Evolutionary conservation across 768 basidiomycete genomes (phyloP), one percentile per base, ranked within the genome.

Genomic region (Amanita pseudoporphyria): DNA sequence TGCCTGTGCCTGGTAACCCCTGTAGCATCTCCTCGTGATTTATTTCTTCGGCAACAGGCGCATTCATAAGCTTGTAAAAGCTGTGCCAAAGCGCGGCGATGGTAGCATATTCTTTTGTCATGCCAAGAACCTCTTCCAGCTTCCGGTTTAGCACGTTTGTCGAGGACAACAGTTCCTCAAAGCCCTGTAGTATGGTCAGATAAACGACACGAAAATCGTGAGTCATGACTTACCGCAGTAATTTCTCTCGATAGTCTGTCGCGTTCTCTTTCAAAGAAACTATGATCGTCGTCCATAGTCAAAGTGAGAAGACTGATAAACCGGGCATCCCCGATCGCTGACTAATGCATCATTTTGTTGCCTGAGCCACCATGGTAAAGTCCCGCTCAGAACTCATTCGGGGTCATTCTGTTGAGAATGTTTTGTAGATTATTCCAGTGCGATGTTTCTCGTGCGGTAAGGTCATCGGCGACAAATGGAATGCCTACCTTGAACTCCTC

Each of bases 401-500:
- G 7, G 7, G 26, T 4, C 7, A 7, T 28, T 7, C 7, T 7
- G 26, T 7, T 28, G 26, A 28, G 26, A 16, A 43, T 31, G 9
- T 19, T 9, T 21, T 48, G 22, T 58, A 95, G 94, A 98, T 97
- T 53, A 95, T 96, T 55, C 93, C 94, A 40, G 89, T 97, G 6
- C 82, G 94, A 37, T 95, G 93, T 57, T 96, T 96, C 62, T 91
- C 93, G 13, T 95, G 92, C 61, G 95, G 95, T 39, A 97, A 97
- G 67, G 93, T 98, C 54, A 84, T 97, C 36, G 92, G 95, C 42
- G 92, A 97, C 72, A 89, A 96, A 56, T 97, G 95, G 94, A 84
- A 79, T 51, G 76, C 77, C 19, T 97, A 96, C 64, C 68, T 97
- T 7, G 26, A 28, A 58, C 68, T 94, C 37, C 71, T 96, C 52